phyloP scores from a whole-genome alignment of 169 alveolate species.

The Theileria annulata region DNA sequence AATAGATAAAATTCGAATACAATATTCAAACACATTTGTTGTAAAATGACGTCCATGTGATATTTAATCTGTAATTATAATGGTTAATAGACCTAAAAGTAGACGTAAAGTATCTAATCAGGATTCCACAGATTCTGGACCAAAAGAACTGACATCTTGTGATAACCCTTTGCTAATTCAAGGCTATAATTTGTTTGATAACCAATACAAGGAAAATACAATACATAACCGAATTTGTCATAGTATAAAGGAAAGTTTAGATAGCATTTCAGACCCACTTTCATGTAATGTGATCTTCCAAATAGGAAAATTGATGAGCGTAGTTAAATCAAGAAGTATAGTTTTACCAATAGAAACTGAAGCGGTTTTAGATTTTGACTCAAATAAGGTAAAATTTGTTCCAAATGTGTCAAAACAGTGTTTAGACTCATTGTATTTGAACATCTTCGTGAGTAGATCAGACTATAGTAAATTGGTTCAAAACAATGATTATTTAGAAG shows the following conservation, averaged over 20 bases:
- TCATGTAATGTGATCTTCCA: conserved; percentile 35
- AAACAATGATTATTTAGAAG: conserved; percentile 40
- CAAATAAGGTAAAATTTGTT: conserved; percentile 31
- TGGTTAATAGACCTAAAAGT: background rate
- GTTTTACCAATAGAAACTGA: conserved; percentile 61
- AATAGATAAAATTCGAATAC: background rate
- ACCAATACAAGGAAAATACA: conserved; percentile 17
- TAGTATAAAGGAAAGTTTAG: conserved; percentile 51
- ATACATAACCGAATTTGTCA: conserved; percentile 23
- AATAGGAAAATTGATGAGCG: conserved; percentile 47
- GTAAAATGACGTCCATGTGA: background rate
- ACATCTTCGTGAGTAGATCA: conserved; percentile 52
- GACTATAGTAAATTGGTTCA: conserved; percentile 36
- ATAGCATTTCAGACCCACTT: conserved; percentile 40
- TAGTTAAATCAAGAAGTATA: conserved; percentile 46
- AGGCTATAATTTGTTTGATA: conserved; percentile 46
- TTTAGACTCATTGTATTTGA: conserved; percentile 46
- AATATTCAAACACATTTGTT: background rate
- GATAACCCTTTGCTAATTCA: conserved; percentile 43
- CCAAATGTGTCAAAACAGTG: conserved; percentile 51
- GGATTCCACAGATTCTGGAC: conserved; percentile 8
- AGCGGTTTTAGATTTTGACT: conserved; percentile 41
- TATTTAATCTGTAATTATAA: background rate
- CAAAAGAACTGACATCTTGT: background rate
- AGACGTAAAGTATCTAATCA: background rate